A percentile compares a stretch with the other conserved stretches of the same genome.
phyloP scores from a whole-genome alignment of 192 early-diverging fungal species.

The Entomortierella parvispora region DNA sequence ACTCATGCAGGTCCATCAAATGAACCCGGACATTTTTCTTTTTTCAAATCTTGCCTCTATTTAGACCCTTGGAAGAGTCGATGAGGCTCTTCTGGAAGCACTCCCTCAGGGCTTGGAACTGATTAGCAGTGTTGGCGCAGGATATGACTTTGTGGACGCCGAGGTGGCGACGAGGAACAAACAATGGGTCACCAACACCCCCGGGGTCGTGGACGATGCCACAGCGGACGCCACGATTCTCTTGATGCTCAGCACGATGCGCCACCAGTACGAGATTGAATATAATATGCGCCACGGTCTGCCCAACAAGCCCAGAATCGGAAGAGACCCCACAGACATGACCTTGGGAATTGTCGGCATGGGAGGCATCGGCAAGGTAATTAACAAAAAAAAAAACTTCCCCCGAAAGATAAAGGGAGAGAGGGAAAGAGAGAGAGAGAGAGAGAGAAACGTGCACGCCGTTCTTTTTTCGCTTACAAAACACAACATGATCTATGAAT shows the following conservation, averaged over 20 bases:
- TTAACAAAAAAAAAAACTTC: too few relatives aligned
- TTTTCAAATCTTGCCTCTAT: background rate
- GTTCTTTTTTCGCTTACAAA: too few relatives aligned
- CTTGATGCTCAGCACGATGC: constrained; percentile 32
- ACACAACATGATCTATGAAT: too few relatives aligned
- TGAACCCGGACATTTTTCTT: background rate
- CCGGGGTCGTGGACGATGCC: constrained; percentile 39
- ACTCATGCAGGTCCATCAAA: background rate
- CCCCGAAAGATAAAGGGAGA: too few relatives aligned
- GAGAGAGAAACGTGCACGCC: too few relatives aligned
- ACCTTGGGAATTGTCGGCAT: constrained; percentile 67
- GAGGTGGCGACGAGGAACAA: constrained; percentile 28
- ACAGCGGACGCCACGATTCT: constrained; percentile 45
- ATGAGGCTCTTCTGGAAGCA: constrained; percentile 35
- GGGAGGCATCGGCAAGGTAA: constrained; percentile 62
- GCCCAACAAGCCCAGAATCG: constrained; percentile 23
- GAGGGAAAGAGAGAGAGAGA: too few relatives aligned
- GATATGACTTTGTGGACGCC: constrained; percentile 50
- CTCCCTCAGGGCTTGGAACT: constrained; percentile 38
- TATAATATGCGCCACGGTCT: constrained; percentile 29
- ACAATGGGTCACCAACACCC: constrained; percentile 46
- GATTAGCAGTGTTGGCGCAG: constrained; percentile 38
- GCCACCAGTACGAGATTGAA: constrained; percentile 37
- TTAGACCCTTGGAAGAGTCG: constrained; percentile 50
- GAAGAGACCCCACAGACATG: constrained; percentile 53